Percentiles rank a stretch among this genome's conserved stretches.
These are phyloP conservation scores for Zymoseptoria ardabiliae DNA, from an alignment of 2,329 filamentous ascomycete species.

Conservation along the genomic window DNA sequence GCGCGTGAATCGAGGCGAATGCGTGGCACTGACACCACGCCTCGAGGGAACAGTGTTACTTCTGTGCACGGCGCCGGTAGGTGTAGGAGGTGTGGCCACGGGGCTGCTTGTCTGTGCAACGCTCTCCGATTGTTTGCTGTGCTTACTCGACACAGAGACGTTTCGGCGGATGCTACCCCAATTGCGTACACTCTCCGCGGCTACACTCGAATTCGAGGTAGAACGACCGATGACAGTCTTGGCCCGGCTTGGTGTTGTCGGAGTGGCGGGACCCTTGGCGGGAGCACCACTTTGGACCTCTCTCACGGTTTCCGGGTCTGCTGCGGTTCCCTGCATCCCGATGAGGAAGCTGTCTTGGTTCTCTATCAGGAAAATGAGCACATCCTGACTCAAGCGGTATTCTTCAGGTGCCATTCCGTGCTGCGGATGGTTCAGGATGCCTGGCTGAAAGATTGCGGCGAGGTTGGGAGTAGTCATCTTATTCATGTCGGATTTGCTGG, in stretches of 20 bases:
- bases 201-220: conserved; percentile 79
- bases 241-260: conserved; percentile 36
- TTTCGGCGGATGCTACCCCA: conserved; percentile 77
- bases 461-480: conserved; percentile 94
- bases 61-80: conserved; percentile 52
- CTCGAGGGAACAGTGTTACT: conserved; percentile 95
- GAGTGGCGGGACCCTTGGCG: conserved; percentile 42
- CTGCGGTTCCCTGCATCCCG: conserved; percentile 96
- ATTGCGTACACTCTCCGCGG: conserved; percentile 76
- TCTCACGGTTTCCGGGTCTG: conserved; percentile 70
- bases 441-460: conserved; percentile 94
- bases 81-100: conserved; percentile 25
- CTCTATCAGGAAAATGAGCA: conserved; percentile 95
- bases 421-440: conserved; percentile 84
- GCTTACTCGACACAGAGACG: conserved; percentile 83
- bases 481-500: conserved; percentile 92
- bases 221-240: conserved; percentile 62
- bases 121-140: conserved; percentile 68
- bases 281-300: conserved; percentile 62
- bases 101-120: conserved; percentile 63
- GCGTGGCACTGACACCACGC: conserved; percentile 56
- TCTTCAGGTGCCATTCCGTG: conserved; percentile 95
- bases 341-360: conserved; percentile 98
- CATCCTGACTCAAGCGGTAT: conserved; percentile 91
- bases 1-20: conserved; percentile 55